Conservation (phyloP, 2,329 filamentous ascomycete species). For the Trichocomaceae sp. region DNA sequence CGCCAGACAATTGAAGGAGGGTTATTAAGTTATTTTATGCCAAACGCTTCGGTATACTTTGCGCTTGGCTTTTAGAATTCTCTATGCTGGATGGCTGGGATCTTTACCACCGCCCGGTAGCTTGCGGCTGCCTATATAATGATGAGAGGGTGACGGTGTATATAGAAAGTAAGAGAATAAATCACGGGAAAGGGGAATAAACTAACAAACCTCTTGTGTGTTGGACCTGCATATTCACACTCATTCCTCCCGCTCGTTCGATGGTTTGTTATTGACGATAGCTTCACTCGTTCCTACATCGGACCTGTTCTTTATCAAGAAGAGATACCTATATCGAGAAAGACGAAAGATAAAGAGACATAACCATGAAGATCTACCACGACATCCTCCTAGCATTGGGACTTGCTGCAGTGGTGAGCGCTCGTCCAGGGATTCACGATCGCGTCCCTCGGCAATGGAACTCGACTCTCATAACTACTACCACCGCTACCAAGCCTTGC, state of each 20-base stretch:
- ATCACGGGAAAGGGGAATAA: neutral
- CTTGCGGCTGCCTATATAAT: slow-evolving; percentile 1
- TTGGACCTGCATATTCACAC: neutral
- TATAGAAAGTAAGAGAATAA: neutral
- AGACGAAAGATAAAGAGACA: neutral
- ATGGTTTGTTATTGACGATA: neutral
- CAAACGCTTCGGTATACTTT: neutral
- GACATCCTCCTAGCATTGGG: neutral
- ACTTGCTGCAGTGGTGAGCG: neutral
- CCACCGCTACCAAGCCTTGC: neutral
- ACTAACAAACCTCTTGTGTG: neutral
- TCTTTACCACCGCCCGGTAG: slow-evolving; percentile 5
- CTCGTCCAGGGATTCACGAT: neutral
- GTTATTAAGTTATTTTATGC: neutral
- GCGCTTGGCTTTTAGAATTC: neutral
- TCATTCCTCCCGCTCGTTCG: slow-evolving; percentile 4
- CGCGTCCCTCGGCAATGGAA: neutral
- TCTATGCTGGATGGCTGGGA: slow-evolving; percentile 1
- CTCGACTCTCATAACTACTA: neutral
- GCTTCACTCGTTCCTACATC: slow-evolving; percentile 6
- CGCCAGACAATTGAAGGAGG: neutral
- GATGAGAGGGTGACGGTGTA: slow-evolving; percentile 5
- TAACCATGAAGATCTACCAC: slow-evolving; percentile 7
- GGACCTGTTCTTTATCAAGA: neutral
- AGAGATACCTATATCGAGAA: neutral